phyloP scores from a whole-genome alignment of 768 basidiomycete species.

The Calocybe gangraenosa region DNA sequence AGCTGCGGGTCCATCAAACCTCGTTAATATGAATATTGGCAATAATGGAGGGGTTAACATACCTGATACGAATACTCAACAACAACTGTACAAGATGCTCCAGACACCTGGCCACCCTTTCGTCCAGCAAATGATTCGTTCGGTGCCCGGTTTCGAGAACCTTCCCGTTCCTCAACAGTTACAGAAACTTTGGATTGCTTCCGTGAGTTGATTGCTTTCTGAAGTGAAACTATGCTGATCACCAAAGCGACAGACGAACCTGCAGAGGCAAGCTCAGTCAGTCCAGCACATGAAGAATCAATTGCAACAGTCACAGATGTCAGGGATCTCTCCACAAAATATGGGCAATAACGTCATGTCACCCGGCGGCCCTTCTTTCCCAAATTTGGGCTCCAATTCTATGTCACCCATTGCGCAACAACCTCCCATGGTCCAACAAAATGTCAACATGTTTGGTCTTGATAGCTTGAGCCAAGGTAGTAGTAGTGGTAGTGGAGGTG shows the following conservation, averaged over 20 bases:
- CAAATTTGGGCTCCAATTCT: too few species aligned
- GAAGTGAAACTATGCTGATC: too few species aligned
- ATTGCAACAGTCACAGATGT: too few species aligned
- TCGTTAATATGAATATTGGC: background rate
- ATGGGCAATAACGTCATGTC: too few species aligned
- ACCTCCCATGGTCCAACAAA: constrained; percentile 12
- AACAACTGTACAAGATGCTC: constrained; percentile 46
- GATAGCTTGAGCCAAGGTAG: constrained; percentile 14
- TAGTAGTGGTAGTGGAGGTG: background rate
- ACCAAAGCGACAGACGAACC: background rate
- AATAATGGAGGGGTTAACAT: constrained; percentile 1
- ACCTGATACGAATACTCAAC: constrained; percentile 24
- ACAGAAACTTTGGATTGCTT: constrained; percentile 50
- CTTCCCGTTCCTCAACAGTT: constrained; percentile 53
- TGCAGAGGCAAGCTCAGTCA: background rate
- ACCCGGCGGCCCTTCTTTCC: too few species aligned
- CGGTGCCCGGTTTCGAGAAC: constrained; percentile 48
- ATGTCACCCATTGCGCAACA: constrained; percentile 6
- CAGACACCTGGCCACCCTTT: constrained; percentile 55
- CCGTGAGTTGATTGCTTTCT: constrained; percentile 40
- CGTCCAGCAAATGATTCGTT: constrained; percentile 47
- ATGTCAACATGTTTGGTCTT: constrained; percentile 19
- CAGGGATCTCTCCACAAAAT: too few species aligned
- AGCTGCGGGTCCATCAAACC: too few species aligned
- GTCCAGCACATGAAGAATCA: background rate